Evolutionary conservation across 768 basidiomycete species (phyloP).

Genomic region (Russula foetens): DNA sequence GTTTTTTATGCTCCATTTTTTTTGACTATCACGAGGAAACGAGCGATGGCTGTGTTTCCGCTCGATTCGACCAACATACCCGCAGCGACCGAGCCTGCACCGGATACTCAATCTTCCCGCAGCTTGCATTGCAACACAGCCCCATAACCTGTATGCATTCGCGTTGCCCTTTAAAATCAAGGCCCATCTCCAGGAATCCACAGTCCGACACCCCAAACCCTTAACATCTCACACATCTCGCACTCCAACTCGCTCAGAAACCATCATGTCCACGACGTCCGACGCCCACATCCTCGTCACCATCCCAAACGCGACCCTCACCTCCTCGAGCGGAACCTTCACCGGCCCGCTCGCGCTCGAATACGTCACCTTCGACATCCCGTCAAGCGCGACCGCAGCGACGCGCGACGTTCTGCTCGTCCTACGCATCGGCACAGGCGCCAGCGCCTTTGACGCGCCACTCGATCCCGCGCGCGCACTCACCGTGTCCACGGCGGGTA

Average conservation of each 20-base stretch:
- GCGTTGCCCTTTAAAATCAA: too few species aligned
- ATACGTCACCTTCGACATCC: slow-evolving; percentile 14
- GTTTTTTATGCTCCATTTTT: too few species aligned
- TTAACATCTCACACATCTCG: too few species aligned
- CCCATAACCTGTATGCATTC: too few species aligned
- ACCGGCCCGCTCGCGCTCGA: slow-evolving; percentile 14
- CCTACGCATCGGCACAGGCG: slow-evolving; percentile 4
- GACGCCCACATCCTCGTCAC: slow-evolving; percentile 18
- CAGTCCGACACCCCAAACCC: too few species aligned
- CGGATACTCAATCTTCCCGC: background rate
- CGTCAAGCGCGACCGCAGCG: background rate
- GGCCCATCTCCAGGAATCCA: too few species aligned
- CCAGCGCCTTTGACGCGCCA: slow-evolving; percentile 10
- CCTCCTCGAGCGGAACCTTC: slow-evolving; percentile 6
- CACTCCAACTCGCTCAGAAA: too few species aligned
- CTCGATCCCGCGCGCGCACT: slow-evolving; percentile 16
- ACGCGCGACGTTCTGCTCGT: slow-evolving; percentile 19
- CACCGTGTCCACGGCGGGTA: slow-evolving; percentile 9
- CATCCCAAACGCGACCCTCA: slow-evolving; percentile 13
- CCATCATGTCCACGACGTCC: background rate
- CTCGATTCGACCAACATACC: too few species aligned
- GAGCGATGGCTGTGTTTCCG: too few species aligned
- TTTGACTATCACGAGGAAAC: too few species aligned
- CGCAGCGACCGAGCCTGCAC: too few species aligned
- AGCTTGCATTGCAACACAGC: background rate